phyloP scores from a whole-genome alignment of 352 stramenopile species.

The Globisporangium takayamanum region DNA sequence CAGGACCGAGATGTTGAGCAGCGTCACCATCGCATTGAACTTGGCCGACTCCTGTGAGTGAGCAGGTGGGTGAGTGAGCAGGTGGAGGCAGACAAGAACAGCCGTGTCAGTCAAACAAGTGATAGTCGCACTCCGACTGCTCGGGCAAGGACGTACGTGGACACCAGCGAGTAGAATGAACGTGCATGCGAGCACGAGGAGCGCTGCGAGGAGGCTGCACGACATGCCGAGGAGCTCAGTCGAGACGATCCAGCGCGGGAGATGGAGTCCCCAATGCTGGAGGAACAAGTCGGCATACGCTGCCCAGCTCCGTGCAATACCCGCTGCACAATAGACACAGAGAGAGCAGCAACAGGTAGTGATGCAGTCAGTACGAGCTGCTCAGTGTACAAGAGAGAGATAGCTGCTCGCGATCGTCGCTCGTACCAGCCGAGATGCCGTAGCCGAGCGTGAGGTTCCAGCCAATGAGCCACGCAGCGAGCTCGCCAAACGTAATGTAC shows the following conservation, averaged over 20 bases:
- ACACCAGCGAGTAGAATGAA: conserved; percentile 81
- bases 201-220: conserved; percentile 70
- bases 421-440: conserved; percentile 79
- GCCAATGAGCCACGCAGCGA: conserved; percentile 87
- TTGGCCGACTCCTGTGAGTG: conserved; percentile 80
- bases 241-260: conserved; percentile 61
- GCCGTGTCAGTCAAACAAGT: neutral
- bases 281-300: conserved; percentile 82
- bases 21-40: conserved; percentile 88
- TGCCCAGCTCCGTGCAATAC: conserved; percentile 88
- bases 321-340: conserved; percentile 26
- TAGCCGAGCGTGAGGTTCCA: conserved; percentile 93
- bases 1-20: conserved; percentile 88
- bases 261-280: conserved; percentile 56
- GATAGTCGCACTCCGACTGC: neutral
- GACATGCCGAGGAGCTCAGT: conserved; percentile 44
- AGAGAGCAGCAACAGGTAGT: neutral
- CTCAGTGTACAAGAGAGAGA: too few relatives aligned
- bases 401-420: neutral
- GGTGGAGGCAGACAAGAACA: neutral
- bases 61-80: neutral
- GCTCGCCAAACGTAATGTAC: conserved; percentile 82
- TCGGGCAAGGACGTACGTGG: conserved; percentile 39
- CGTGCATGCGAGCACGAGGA: conserved; percentile 81
- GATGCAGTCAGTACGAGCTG: neutral